Evolutionary conservation across 1,284 basidiomycete species (phyloP).

Genomic region (Neolentinus lepideus): DNA sequence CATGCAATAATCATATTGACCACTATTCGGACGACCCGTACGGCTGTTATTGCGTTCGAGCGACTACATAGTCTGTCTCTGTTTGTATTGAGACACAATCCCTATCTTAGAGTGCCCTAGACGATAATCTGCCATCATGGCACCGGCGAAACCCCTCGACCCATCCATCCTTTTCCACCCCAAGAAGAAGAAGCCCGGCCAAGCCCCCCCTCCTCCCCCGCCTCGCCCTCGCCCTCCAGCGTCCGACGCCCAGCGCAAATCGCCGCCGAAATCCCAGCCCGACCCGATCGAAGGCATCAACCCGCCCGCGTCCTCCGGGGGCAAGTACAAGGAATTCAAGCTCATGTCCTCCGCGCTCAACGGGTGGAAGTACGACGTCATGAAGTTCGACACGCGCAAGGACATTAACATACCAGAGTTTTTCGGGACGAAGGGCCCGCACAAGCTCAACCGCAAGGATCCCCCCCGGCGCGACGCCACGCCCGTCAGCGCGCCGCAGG

Average conservation of each 20-base stretch:
- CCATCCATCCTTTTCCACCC: constrained; percentile 38
- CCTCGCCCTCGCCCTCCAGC: constrained; percentile 10
- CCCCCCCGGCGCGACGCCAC: constrained; percentile 43
- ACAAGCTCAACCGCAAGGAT: constrained; percentile 84
- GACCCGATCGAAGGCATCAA: constrained; percentile 25
- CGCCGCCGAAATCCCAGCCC: constrained; percentile 16
- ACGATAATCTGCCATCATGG: neutral
- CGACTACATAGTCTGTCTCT: too few relatives aligned
- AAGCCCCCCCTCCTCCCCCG: constrained; percentile 16
- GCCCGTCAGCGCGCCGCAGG: constrained; percentile 30
- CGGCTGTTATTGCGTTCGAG: too few relatives aligned
- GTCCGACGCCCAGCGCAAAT: constrained; percentile 7
- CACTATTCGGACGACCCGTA: too few relatives aligned
- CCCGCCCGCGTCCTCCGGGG: constrained; percentile 49
- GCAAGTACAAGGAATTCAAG: constrained; percentile 61
- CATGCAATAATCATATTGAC: too few relatives aligned
- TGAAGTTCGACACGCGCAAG: constrained; percentile 75
- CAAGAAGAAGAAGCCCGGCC: constrained; percentile 33
- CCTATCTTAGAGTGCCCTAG: neutral
- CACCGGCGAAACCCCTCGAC: constrained; percentile 3
- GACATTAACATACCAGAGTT: constrained; percentile 35
- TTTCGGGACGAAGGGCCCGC: constrained; percentile 53
- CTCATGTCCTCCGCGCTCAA: constrained; percentile 71
- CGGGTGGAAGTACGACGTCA: constrained; percentile 81
- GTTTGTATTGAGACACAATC: too few relatives aligned